Percentiles rank a stretch among this genome's conserved stretches.
Evolutionary conservation across 208 protist genomes (phyloP).

Genomic region (Acanthamoeba rhysodes): DNA sequence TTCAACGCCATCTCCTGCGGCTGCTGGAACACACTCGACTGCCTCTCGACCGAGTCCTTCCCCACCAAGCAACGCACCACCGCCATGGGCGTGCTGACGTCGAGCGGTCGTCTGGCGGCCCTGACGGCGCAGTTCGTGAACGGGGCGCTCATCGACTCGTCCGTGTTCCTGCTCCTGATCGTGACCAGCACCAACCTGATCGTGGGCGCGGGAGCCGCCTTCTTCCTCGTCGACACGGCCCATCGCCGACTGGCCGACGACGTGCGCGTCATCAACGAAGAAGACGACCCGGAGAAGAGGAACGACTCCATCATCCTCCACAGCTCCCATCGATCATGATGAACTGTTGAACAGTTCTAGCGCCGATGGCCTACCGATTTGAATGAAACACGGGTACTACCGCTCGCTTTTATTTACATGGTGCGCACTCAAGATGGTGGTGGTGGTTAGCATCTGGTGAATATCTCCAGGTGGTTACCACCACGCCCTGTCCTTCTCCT

Average conservation of each 20-base stretch:
- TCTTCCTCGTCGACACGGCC: conserved; percentile 38
- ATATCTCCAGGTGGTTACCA: not conserved
- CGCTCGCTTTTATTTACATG: too few relatives aligned
- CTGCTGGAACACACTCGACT: conserved; percentile 78
- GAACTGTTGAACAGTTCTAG: too few relatives aligned
- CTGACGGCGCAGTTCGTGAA: conserved; percentile 66
- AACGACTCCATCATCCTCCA: not conserved
- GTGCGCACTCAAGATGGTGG: too few relatives aligned
- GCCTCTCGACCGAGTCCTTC: conserved; percentile 80
- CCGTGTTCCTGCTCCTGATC: conserved; percentile 57
- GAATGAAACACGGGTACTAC: too few relatives aligned
- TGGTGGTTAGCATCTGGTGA: too few relatives aligned
- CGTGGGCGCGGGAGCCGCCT: conserved; percentile 31
- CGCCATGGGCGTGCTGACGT: conserved; percentile 69
- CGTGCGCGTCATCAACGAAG: not conserved
- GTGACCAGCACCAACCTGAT: conserved; percentile 50
- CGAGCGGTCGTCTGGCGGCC: conserved; percentile 52
- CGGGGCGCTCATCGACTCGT: conserved; percentile 14
- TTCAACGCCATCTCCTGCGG: conserved; percentile 79
- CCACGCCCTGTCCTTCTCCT: not conserved
- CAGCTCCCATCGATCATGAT: too few relatives aligned
- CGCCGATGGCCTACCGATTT: too few relatives aligned
- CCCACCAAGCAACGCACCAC: conserved; percentile 74
- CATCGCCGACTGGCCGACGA: conserved; percentile 44
- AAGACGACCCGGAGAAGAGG: not conserved